These are phyloP conservation scores for Penicillium brasilianum DNA, from an alignment of 2,329 filamentous ascomycete species.

Conservation along the genomic window DNA sequence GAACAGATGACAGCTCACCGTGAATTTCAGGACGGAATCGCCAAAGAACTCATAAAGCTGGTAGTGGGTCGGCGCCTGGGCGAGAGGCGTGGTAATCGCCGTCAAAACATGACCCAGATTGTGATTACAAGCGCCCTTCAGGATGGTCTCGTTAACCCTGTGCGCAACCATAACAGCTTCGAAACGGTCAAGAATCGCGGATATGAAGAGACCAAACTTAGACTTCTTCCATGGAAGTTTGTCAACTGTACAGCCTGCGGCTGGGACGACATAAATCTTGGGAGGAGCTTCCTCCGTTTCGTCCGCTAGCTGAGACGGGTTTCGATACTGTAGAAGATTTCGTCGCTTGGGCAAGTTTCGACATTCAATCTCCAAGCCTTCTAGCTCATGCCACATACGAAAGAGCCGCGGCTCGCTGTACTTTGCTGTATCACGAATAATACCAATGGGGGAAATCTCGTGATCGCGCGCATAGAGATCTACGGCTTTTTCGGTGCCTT, in stretches of 20 bases:
- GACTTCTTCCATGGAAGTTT: conserved; percentile 53
- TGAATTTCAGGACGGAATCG: conserved; percentile 80
- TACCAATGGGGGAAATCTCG: conserved; percentile 18
- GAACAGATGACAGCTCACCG: conserved; percentile 69
- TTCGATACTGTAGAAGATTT: conserved; percentile 34
- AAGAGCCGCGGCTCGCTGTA: conserved; percentile 35
- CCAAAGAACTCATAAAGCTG: conserved; percentile 87
- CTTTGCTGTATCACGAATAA: conserved; percentile 35
- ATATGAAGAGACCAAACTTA: conserved; percentile 66
- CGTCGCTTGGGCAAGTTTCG: conserved; percentile 32
- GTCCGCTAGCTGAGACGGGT: background rate
- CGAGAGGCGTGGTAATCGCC: conserved; percentile 71
- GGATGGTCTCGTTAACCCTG: conserved; percentile 60
- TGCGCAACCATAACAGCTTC: conserved; percentile 68
- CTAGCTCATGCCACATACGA: conserved; percentile 30
- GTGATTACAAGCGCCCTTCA: conserved; percentile 60
- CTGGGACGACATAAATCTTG: conserved; percentile 31
- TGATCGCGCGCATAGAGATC: conserved; percentile 28
- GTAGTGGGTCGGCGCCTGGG: conserved; percentile 69
- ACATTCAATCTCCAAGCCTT: conserved; percentile 34
- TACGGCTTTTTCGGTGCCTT: conserved; percentile 28
- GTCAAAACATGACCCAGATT: conserved; percentile 64
- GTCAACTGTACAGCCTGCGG: conserved; percentile 40
- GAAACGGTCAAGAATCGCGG: conserved; percentile 73
- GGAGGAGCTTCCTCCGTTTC: conserved; percentile 13